A percentile compares a stretch with the other conserved stretches of the same genome.
These are phyloP conservation scores for Plectosphaerella plurivora DNA, from an alignment of 2,329 filamentous ascomycete species.

Conservation along the genomic window DNA sequence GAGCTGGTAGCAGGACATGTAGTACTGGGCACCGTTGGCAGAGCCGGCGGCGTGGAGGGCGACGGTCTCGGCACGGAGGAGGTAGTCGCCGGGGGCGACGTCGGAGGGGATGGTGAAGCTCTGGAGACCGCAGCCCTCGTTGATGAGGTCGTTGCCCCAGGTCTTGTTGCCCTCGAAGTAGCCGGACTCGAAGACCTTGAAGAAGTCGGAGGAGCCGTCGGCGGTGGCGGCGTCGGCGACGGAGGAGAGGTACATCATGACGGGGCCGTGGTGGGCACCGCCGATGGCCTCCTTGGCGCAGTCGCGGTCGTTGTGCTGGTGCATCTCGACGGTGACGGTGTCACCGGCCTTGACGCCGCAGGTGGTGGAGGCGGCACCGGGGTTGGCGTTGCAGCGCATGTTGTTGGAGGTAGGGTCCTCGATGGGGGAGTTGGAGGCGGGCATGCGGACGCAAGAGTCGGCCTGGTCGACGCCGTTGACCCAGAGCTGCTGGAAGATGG, in stretches of 20 bases:
- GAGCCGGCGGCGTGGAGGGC: slow-evolving; percentile 33
- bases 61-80: slow-evolving; percentile 38
- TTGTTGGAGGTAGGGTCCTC: slow-evolving; percentile 30
- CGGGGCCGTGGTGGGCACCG: slow-evolving; percentile 46
- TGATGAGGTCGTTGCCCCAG: slow-evolving; percentile 6
- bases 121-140: slow-evolving; percentile 2
- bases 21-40: slow-evolving; percentile 14
- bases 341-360: slow-evolving; percentile 20
- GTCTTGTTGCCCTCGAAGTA: slow-evolving; percentile 15
- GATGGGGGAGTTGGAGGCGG: slow-evolving; percentile 33
- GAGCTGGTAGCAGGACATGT: slow-evolving; percentile 14
- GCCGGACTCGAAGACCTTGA: slow-evolving; percentile 45
- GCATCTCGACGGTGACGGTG: slow-evolving; percentile 41
- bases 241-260: slow-evolving; percentile 43
- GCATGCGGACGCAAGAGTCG: slow-evolving; percentile 11
- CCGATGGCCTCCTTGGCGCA: slow-evolving; percentile 45
- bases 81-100: slow-evolving; percentile 36
- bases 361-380: neutral
- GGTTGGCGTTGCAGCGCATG: slow-evolving; percentile 34
- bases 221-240: slow-evolving; percentile 40
- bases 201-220: slow-evolving; percentile 39
- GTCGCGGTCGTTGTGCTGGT: slow-evolving; percentile 34
- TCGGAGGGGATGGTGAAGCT: slow-evolving; percentile 24
- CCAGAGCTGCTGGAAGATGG: slow-evolving; percentile 47
- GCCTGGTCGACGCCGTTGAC: slow-evolving; percentile 27